These are phyloP conservation scores for Herpetomonas tarakana DNA, from an alignment of 208 protist species.

Conservation along the genomic window DNA sequence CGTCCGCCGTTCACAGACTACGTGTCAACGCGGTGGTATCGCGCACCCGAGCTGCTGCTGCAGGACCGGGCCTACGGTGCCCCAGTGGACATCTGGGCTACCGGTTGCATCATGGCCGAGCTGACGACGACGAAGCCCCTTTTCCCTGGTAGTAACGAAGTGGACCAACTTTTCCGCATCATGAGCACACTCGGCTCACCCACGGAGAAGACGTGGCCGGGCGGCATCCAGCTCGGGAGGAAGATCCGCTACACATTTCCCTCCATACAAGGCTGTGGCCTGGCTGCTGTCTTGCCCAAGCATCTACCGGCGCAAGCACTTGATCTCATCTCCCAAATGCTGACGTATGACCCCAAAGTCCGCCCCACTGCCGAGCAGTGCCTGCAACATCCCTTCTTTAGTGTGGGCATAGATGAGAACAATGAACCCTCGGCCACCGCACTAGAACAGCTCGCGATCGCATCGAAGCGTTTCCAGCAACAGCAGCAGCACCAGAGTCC, in stretches of 20 bases:
- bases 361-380: conserved; percentile 93
- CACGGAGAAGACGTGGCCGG: conserved; percentile 68
- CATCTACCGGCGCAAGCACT: conserved; percentile 87
- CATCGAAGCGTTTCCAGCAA: conserved; percentile 38
- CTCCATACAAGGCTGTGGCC: conserved; percentile 47
- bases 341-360: conserved; percentile 95
- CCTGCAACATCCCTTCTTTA: conserved; percentile 93
- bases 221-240: conserved; percentile 61
- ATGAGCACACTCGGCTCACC: conserved; percentile 79
- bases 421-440: conserved; percentile 34
- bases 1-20: conserved; percentile 93
- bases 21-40: conserved; percentile 98
- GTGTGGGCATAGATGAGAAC: conserved; percentile 52
- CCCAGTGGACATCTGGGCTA: conserved; percentile 95
- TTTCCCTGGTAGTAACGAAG: conserved; percentile 90
- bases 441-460: conserved; percentile 45
- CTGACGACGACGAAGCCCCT: conserved; percentile 96
- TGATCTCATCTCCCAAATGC: conserved; percentile 91
- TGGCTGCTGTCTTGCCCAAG: conserved; percentile 57
- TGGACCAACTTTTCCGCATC: conserved; percentile 83
- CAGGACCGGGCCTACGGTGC: conserved; percentile 94
- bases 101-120: conserved; percentile 98
- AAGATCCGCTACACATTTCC: conserved; percentile 85
- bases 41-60: conserved; percentile 97
- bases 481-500: conserved; percentile 18